Evolutionary conservation across 192 early-diverging fungal species (phyloP).

Genomic region (Backusella morwellensis): DNA sequence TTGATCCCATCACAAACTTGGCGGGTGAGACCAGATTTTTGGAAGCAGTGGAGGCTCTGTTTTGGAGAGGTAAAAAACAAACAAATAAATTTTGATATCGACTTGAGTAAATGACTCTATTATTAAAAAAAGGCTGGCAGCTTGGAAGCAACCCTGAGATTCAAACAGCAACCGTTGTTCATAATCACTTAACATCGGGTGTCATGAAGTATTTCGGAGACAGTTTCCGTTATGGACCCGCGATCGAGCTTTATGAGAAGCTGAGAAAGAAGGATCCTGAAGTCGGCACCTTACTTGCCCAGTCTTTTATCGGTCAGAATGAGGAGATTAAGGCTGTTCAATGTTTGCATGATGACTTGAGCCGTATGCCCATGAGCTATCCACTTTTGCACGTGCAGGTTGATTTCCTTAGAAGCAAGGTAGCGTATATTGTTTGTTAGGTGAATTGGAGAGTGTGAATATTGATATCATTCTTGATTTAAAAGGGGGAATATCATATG

Average conservation of each 20-base stretch:
- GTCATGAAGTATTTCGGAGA: slow-evolving; percentile 89
- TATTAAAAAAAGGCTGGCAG: slow-evolving; percentile 66
- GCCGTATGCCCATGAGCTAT: slow-evolving; percentile 76
- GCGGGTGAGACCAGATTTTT: slow-evolving; percentile 78
- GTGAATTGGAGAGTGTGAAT: too few relatives aligned
- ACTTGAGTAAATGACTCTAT: not conserved
- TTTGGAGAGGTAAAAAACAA: slow-evolving; percentile 69
- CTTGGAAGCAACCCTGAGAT: slow-evolving; percentile 92
- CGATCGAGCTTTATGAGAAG: slow-evolving; percentile 79
- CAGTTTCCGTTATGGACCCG: slow-evolving; percentile 76
- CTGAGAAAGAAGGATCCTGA: slow-evolving; percentile 81
- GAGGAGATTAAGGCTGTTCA: slow-evolving; percentile 94
- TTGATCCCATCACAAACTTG: slow-evolving; percentile 81
- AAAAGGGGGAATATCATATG: slow-evolving; percentile 60
- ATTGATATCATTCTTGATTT: not conserved
- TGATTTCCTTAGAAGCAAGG: slow-evolving; percentile 85
- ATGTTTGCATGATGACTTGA: slow-evolving; percentile 81
- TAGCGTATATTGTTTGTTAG: slow-evolving; percentile 3
- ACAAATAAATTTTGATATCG: not conserved
- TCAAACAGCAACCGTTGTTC: slow-evolving; percentile 87
- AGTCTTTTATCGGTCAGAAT: slow-evolving; percentile 75
- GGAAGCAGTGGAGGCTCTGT: slow-evolving; percentile 78
- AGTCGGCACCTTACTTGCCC: slow-evolving; percentile 84
- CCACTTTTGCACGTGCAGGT: slow-evolving; percentile 86
- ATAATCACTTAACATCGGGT: slow-evolving; percentile 88